Percentiles rank a stretch among this genome's conserved stretches.
Conservation (phyloP, 2,329 filamentous ascomycete species). For the Aureobasidium leucospermi region DNA sequence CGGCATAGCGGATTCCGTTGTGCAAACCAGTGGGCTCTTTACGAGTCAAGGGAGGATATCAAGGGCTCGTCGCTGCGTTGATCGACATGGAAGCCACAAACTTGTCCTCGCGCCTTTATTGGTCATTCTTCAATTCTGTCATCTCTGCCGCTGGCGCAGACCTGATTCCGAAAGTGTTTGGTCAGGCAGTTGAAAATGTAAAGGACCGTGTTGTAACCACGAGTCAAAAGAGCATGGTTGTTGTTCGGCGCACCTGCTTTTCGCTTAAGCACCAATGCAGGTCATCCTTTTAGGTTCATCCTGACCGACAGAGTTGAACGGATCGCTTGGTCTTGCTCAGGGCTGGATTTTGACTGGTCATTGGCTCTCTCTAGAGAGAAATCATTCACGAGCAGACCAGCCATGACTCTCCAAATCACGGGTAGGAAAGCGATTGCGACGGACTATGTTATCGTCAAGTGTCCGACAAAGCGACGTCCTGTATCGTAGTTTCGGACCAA, state of each 20-base stretch:
- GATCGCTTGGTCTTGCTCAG: not conserved
- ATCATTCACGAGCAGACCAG: not conserved
- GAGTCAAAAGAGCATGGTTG: not conserved
- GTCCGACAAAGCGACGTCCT: not conserved
- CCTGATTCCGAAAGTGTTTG: not conserved
- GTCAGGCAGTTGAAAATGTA: not conserved
- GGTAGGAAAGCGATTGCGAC: not conserved
- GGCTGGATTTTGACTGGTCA: not conserved
- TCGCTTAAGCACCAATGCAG: constrained; percentile 12
- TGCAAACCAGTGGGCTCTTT: constrained; percentile 4
- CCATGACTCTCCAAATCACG: not conserved
- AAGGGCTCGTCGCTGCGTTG: not conserved
- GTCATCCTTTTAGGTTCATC: constrained; percentile 5
- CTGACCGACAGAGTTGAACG: not conserved
- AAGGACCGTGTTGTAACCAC: not conserved
- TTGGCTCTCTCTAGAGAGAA: not conserved
- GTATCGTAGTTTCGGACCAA: not conserved
- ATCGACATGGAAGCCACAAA: not conserved
- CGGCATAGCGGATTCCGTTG: not conserved
- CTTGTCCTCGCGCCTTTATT: not conserved
- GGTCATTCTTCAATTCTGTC: not conserved
- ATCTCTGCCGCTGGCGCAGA: not conserved
- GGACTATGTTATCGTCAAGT: not conserved
- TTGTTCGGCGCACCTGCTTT: constrained; percentile 1
- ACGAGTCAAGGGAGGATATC: not conserved